These are phyloP conservation scores for Metarhizium rileyi DNA, from an alignment of 2,329 filamentous ascomycete genomes.

Conservation along the genomic window DNA sequence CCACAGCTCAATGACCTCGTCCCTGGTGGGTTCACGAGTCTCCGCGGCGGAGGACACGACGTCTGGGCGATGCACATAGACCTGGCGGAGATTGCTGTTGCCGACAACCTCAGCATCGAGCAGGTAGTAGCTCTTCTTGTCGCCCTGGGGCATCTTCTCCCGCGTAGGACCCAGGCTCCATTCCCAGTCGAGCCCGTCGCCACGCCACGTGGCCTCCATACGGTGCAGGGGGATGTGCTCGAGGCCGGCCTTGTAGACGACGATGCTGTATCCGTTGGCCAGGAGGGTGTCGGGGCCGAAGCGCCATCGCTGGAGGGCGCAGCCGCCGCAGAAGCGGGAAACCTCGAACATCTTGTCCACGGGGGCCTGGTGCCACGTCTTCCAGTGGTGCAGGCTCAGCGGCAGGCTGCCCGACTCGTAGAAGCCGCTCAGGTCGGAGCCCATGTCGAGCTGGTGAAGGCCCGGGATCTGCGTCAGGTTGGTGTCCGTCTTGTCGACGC, in stretches of 20 bases:
- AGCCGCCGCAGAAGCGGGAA: slow-evolving; percentile 42
- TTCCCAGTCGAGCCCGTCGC: slow-evolving; percentile 34
- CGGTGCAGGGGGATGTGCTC: slow-evolving; percentile 31
- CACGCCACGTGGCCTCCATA: slow-evolving; percentile 45
- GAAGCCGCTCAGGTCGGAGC: slow-evolving; percentile 45
- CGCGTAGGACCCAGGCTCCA: slow-evolving; percentile 45
- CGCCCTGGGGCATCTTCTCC: slow-evolving; percentile 19
- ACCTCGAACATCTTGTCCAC: slow-evolving; percentile 13
- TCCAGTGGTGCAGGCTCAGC: slow-evolving; percentile 54
- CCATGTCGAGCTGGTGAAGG: slow-evolving; percentile 48
- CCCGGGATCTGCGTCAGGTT: slow-evolving; percentile 45
- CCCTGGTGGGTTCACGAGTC: slow-evolving; percentile 18
- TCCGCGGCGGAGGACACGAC: slow-evolving; percentile 25
- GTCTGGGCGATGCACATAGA: slow-evolving; percentile 37
- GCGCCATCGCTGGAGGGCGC: slow-evolving; percentile 47
- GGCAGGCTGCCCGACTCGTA: slow-evolving; percentile 48
- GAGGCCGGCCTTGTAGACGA: slow-evolving; percentile 33
- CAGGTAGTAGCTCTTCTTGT: slow-evolving; percentile 44
- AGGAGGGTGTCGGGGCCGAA: slow-evolving; percentile 39
- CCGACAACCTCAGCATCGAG: slow-evolving; percentile 32
- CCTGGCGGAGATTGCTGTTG: slow-evolving; percentile 39
- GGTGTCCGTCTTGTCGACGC: slow-evolving; percentile 44
- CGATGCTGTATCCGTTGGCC: slow-evolving; percentile 50
- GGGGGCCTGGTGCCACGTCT: slow-evolving; percentile 45
- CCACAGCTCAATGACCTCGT: slow-evolving; percentile 39